Evolutionary conservation across 2,329 filamentous ascomycete genomes (phyloP).

Genomic region (Penicillium sp.): DNA sequence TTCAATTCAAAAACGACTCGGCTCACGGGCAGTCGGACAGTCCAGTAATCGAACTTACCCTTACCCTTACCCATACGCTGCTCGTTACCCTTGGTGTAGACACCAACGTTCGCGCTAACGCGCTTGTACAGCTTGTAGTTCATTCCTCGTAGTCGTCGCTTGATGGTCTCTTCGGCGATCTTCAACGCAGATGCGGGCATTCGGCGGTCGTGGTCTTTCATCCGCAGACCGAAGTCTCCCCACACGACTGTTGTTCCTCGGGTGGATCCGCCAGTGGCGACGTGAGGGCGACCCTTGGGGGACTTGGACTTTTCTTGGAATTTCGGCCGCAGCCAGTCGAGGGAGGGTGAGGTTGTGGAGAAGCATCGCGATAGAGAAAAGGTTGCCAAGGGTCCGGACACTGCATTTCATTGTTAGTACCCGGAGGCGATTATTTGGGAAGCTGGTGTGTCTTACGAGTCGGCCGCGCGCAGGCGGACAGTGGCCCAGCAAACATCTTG

Average conservation of each 20-base stretch:
- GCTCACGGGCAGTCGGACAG: slow-evolving; percentile 83
- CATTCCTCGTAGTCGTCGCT: slow-evolving; percentile 81
- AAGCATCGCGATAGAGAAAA: slow-evolving; percentile 63
- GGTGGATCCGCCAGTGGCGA: slow-evolving; percentile 84
- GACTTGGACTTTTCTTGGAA: slow-evolving; percentile 83
- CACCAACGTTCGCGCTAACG: slow-evolving; percentile 88
- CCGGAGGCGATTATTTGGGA: slow-evolving; percentile 10
- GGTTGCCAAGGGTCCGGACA: slow-evolving; percentile 29
- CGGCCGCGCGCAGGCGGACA: slow-evolving; percentile 37
- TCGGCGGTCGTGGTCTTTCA: slow-evolving; percentile 89
- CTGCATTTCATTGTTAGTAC: slow-evolving; percentile 28
- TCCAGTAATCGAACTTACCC: slow-evolving; percentile 96
- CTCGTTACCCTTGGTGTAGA: slow-evolving; percentile 94
- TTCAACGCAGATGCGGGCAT: slow-evolving; percentile 85
- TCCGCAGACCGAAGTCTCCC: slow-evolving; percentile 93
- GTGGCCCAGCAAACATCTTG: slow-evolving; percentile 38
- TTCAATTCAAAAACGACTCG: slow-evolving; percentile 91
- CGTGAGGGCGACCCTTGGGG: slow-evolving; percentile 80
- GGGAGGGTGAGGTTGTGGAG: slow-evolving; percentile 65
- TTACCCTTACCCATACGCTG: slow-evolving; percentile 99
- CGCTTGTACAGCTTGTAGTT: slow-evolving; percentile 92
- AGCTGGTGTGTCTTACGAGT: slow-evolving; percentile 30
- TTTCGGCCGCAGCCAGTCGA: slow-evolving; percentile 80
- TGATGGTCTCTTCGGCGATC: slow-evolving; percentile 92
- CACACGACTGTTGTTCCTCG: slow-evolving; percentile 95